A percentile compares a stretch with the other conserved stretches of the same genome.
Evolutionary conservation across 2,329 filamentous ascomycete species (phyloP).

Genomic region (Cryphonectria parasitica): DNA sequence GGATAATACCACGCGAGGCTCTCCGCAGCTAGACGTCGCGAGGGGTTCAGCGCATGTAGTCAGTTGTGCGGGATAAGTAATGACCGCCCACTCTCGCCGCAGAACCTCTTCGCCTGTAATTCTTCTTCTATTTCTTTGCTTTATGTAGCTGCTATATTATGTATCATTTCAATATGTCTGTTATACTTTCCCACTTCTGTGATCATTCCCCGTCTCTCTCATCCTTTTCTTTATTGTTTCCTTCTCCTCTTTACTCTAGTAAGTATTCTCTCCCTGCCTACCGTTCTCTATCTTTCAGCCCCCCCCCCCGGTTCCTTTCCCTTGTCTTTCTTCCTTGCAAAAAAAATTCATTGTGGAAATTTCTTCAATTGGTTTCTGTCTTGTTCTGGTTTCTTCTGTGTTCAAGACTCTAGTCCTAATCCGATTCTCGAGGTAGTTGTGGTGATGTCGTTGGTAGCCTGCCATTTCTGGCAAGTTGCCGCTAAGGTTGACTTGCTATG

Average conservation of each 20-base stretch:
- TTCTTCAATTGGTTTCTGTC: not conserved
- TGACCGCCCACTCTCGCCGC: not conserved
- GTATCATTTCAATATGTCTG: no score
- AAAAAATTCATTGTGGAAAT: not conserved
- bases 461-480: not conserved
- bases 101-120: not conserved
- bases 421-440: not conserved
- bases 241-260: not conserved
- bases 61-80: not conserved
- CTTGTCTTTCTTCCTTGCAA: not conserved
- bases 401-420: not conserved
- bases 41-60: not conserved
- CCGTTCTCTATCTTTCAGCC: no score
- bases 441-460: not conserved
- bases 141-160: no score
- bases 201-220: no score
- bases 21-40: not conserved
- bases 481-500: not conserved
- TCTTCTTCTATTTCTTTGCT: not conserved
- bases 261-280: not conserved
- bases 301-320: no score
- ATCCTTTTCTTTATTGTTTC: not conserved
- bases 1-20: not conserved
- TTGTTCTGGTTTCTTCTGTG: not conserved
- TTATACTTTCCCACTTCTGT: not conserved